These are phyloP conservation scores for Dactylis glomerata DNA, from an alignment of 176 grass and related monocot species.

Conservation along the genomic window DNA sequence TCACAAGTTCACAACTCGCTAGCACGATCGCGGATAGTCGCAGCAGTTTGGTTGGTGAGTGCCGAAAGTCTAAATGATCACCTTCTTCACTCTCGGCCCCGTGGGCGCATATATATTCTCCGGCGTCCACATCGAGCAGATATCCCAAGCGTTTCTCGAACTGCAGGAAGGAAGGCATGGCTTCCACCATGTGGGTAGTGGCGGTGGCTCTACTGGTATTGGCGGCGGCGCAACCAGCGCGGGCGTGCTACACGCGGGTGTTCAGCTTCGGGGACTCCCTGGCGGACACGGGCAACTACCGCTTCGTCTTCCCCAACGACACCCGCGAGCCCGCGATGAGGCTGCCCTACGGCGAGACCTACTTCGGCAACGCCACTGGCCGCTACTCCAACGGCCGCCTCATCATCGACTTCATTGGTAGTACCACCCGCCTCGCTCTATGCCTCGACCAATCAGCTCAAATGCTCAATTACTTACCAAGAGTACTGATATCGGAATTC, in stretches of 20 bases:
- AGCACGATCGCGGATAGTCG: background rate
- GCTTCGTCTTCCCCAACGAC: slow-evolving; percentile 23
- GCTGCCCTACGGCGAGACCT: slow-evolving; percentile 67
- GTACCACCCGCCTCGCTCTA: background rate
- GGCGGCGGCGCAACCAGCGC: background rate
- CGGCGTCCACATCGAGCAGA: background rate
- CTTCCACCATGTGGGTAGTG: background rate
- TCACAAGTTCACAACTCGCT: too few species aligned
- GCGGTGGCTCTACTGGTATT: background rate
- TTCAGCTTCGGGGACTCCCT: slow-evolving; percentile 84
- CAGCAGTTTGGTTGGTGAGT: background rate
- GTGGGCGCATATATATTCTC: background rate
- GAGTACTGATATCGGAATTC: background rate
- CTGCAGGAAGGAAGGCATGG: background rate
- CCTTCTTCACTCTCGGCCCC: background rate
- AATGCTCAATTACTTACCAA: too few species aligned
- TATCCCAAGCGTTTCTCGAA: background rate
- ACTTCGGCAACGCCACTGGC: slow-evolving; percentile 65
- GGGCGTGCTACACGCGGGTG: slow-evolving; percentile 50
- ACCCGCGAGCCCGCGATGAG: slow-evolving; percentile 26
- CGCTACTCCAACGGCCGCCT: slow-evolving; percentile 75
- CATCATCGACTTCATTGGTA: slow-evolving; percentile 77
- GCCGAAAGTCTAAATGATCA: too few species aligned
- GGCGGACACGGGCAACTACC: slow-evolving; percentile 69
- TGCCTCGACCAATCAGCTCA: background rate